These are phyloP conservation scores for Stevia rebaudiana DNA, from an alignment of 140 eudicot genomes.

Conservation along the genomic window DNA sequence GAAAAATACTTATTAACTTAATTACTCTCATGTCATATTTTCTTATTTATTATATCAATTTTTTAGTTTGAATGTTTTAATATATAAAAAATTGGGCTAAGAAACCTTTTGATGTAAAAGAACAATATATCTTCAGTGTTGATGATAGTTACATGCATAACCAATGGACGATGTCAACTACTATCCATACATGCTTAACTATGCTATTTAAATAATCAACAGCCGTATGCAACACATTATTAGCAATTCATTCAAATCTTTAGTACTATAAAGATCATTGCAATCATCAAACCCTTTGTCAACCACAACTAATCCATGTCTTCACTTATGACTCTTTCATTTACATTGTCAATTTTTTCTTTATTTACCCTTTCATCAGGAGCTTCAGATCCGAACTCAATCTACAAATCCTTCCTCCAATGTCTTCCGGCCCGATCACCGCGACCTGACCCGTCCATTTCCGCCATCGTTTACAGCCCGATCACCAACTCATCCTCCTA, in stretches of 20 bases:
- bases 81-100: background rate
- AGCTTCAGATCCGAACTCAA: constrained; percentile 7
- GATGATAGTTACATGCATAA: background rate
- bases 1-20: too few relatives aligned
- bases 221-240: background rate
- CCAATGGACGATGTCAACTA: background rate
- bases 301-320: constrained; percentile 22
- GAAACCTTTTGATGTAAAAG: background rate
- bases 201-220: background rate
- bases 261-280: constrained; percentile 10
- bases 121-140: background rate
- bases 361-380: constrained; percentile 7
- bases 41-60: too few relatives aligned
- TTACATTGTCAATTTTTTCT: constrained; percentile 9
- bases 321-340: background rate
- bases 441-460: constrained; percentile 16
- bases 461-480: constrained; percentile 21
- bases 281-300: background rate
- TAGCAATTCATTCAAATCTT: background rate
- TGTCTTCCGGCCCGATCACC: constrained; percentile 2
- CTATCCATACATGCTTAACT: background rate
- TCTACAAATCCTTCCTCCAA: constrained; percentile 21
- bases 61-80: too few relatives aligned
- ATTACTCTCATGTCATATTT: too few relatives aligned
- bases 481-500: constrained; percentile 17